A percentile compares a stretch with the other conserved stretches of the same genome.
These are phyloP conservation scores for Aurinia saxatilis DNA, from an alignment of 345 rosid species.

Conservation along the genomic window DNA sequence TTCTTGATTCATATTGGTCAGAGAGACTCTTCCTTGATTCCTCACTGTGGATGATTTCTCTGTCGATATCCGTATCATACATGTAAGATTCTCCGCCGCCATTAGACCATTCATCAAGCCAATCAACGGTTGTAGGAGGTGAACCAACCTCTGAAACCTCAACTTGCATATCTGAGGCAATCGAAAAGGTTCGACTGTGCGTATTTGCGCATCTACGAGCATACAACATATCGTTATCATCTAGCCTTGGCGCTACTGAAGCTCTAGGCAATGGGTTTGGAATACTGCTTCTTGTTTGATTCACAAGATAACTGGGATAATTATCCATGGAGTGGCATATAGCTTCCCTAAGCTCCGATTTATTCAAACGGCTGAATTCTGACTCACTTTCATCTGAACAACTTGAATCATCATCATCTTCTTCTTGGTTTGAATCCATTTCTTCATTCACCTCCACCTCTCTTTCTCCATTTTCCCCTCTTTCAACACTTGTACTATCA, in stretches of 20 bases:
- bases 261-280: conserved; percentile 39
- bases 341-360: conserved; percentile 20
- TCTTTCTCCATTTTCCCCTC: background rate
- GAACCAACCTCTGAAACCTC: conserved; percentile 90
- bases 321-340: conserved; percentile 27
- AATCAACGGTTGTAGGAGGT: conserved; percentile 55
- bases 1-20: conserved; percentile 12
- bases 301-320: background rate
- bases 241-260: conserved; percentile 29
- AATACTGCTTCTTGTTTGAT: conserved; percentile 24
- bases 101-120: conserved; percentile 39
- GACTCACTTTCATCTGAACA: conserved; percentile 33
- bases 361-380: conserved; percentile 12
- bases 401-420: conserved; percentile 23
- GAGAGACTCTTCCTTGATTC: background rate
- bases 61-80: conserved; percentile 56
- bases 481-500: background rate
- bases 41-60: conserved; percentile 29
- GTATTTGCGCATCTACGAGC: conserved; percentile 12
- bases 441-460: conserved; percentile 17
- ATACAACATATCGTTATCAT: conserved; percentile 32
- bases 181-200: conserved; percentile 42
- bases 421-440: conserved; percentile 32
- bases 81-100: conserved; percentile 52
- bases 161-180: conserved; percentile 94